Evolutionary conservation across 768 basidiomycete species (phyloP), one percentile per base, ranked within the genome.

Genomic region (Phlegmacium glaucopus): DNA sequence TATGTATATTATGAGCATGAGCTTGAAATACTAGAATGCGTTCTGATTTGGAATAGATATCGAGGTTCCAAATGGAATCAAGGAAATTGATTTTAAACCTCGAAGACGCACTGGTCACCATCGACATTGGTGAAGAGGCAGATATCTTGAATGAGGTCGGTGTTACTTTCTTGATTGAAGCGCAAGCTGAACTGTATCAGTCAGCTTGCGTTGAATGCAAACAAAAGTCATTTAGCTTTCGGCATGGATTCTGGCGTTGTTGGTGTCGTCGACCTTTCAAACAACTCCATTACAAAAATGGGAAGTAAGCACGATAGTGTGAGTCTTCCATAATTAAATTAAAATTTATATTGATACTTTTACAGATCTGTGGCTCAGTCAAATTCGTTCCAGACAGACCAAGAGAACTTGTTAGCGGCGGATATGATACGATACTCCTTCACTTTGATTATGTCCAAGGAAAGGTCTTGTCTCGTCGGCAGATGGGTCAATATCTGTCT

Each of bases 121-220:
- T 86, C n/a, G 68, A 75, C 4, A 49, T 87, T 8, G 74, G 75
- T 9, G 69, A 71, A 30, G 74, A 78, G 0, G 76, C 76, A 3
- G 85, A 90, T 48, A 65, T 75, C 8, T 46, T 88, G 50, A 87
- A 90, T 58, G 85, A 90, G 72, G 88, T 87, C 59, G 56, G 74
- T 42, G 29, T 52, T 16, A 12, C 11, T 44, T 28, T 39, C 49
- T 34, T 43, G 34, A 34, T 44, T n/a, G 12, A 39, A 45, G 29
- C 18, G 32, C 7, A 16, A 44, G 42, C 55, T 69, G 50, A 72
- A 52, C 60, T 60, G 55, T 58, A 61, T 70, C 64, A 77, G 71
- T 62, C 64, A 91, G 88, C 77, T 90, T 59, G 72, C 72, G 49
- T 56, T 89, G 54, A 83, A 80, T 64, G 53, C 60, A 25, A 76